Conservation (phyloP, 129 eudicot genomes). For the Glebionis coronaria region DNA sequence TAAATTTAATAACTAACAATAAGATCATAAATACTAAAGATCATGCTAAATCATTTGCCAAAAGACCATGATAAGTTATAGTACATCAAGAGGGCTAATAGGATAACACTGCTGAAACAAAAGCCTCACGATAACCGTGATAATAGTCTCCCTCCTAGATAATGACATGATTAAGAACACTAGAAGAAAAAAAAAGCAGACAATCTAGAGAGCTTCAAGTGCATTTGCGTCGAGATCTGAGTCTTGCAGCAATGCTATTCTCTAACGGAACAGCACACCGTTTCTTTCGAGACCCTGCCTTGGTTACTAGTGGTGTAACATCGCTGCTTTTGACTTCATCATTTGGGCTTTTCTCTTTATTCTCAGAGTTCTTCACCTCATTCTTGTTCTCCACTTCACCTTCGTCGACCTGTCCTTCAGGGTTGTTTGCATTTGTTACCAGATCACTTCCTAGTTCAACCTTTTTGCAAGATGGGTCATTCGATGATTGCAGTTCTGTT, state of each 20-base stretch:
- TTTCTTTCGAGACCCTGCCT: constrained; percentile 37
- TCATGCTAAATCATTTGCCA: background rate
- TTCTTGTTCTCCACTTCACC: constrained; percentile 9
- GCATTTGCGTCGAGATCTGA: constrained; percentile 37
- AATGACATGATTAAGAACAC: background rate
- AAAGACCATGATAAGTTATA: background rate
- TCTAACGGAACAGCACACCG: constrained; percentile 20
- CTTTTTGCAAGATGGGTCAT: background rate
- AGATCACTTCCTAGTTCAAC: constrained; percentile 6
- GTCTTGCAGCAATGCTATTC: constrained; percentile 48
- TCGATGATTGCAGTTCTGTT: constrained; percentile 9
- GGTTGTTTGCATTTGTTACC: constrained; percentile 1
- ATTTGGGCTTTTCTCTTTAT: constrained; percentile 19
- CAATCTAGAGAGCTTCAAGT: constrained; percentile 5
- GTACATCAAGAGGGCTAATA: constrained; percentile 16
- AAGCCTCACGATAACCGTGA: background rate
- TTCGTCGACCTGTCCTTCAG: background rate
- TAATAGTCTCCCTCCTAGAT: constrained; percentile 7
- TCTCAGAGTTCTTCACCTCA: background rate
- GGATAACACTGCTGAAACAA: constrained; percentile 8
- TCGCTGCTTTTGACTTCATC: constrained; percentile 11
- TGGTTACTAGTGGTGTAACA: constrained; percentile 18
- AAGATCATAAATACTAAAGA: background rate
- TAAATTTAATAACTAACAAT: constrained; percentile 11
- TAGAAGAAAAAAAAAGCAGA: background rate